Conservation (phyloP, 495 filamentous ascomycete species). For the Geopyxis carbonaria region DNA sequence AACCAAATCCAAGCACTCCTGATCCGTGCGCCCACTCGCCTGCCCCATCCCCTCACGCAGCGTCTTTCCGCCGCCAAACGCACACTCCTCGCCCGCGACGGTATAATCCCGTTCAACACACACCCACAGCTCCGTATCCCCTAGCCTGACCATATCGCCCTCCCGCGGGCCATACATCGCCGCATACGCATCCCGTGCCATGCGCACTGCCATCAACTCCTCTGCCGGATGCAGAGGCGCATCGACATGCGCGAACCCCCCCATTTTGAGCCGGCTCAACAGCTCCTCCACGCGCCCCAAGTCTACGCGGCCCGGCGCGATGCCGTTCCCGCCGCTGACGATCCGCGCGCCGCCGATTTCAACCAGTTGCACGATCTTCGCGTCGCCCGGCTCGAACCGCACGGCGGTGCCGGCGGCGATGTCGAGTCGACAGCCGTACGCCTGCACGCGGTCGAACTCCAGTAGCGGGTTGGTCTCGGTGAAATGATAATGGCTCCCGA, state of each 20-base stretch:
- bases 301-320: slow-evolving; percentile 61
- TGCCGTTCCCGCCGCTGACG: slow-evolving; percentile 68
- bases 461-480: slow-evolving; percentile 83
- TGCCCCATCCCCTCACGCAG: slow-evolving; percentile 94
- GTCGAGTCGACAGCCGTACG: slow-evolving; percentile 77
- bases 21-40: slow-evolving; percentile 54
- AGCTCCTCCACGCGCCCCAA: slow-evolving; percentile 44
- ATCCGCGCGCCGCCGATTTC: slow-evolving; percentile 70
- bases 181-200: slow-evolving; percentile 63
- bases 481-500: slow-evolving; percentile 94
- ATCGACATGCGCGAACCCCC: slow-evolving; percentile 62
- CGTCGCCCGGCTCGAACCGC: slow-evolving; percentile 87
- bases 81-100: slow-evolving; percentile 81
- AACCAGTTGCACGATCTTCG: slow-evolving; percentile 80
- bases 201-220: slow-evolving; percentile 39
- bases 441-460: slow-evolving; percentile 71
- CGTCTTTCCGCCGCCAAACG: slow-evolving; percentile 91
- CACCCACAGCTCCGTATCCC: slow-evolving; percentile 78
- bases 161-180: slow-evolving; percentile 88
- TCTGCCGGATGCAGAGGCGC: slow-evolving; percentile 32
- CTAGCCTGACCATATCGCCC: slow-evolving; percentile 67
- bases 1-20: slow-evolving; percentile 64
- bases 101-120: slow-evolving; percentile 79
- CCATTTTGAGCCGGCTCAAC: slow-evolving; percentile 42
- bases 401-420: slow-evolving; percentile 85